Evolutionary conservation across 2,329 filamentous ascomycete species (phyloP).

Genomic region (Trichoderma gracile): DNA sequence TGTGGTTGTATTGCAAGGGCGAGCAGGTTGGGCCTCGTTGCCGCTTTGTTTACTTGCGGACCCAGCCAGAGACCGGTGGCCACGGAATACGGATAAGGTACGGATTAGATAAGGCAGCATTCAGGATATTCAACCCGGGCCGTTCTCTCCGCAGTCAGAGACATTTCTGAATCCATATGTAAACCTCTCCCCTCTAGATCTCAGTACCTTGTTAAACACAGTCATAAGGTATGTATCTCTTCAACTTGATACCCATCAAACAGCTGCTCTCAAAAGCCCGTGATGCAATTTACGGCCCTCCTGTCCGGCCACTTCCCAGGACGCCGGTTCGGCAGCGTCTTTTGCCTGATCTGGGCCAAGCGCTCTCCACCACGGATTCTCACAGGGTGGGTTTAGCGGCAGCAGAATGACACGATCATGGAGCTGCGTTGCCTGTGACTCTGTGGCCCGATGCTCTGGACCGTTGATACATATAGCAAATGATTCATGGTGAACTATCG

Average conservation of each 20-base stretch:
- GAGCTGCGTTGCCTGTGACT: neutral
- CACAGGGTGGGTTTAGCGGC: neutral
- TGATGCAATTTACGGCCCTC: neutral
- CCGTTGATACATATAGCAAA: too few relatives aligned
- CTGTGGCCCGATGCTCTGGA: neutral
- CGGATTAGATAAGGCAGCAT: slow-evolving; percentile 7
- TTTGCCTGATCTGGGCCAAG: slow-evolving; percentile 24
- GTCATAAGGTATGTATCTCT: too few relatives aligned
- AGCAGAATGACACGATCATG: slow-evolving; percentile 19
- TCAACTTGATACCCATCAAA: too few relatives aligned
- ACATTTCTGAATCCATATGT: too few relatives aligned
- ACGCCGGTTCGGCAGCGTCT: slow-evolving; percentile 13
- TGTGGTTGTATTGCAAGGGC: neutral
- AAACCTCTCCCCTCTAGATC: neutral
- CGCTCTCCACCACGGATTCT: slow-evolving; percentile 14
- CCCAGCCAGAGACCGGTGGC: too few relatives aligned
- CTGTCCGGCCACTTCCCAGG: neutral
- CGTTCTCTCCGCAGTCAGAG: neutral
- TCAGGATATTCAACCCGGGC: too few relatives aligned
- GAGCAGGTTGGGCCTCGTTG: neutral
- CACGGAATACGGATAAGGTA: neutral
- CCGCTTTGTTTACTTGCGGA: slow-evolving; percentile 10
- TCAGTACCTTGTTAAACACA: neutral
- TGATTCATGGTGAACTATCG: too few relatives aligned
- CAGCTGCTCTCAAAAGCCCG: neutral